These are phyloP conservation scores for Westerdykella aurantiaca DNA, from an alignment of 2,329 filamentous ascomycete genomes.

Conservation along the genomic window DNA sequence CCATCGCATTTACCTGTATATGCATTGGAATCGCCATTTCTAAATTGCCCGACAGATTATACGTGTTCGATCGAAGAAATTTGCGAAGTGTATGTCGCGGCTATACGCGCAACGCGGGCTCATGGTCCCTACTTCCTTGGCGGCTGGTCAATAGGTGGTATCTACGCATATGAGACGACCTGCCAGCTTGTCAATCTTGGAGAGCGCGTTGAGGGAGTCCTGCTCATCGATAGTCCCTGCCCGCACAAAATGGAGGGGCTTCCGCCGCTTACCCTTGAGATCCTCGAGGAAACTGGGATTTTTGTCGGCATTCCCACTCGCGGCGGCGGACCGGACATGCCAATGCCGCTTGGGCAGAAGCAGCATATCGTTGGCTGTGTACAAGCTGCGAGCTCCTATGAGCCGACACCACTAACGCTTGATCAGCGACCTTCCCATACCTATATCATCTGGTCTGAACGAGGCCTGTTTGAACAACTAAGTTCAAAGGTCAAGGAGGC, in stretches of 20 bases:
- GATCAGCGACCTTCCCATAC: too few species aligned
- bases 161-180: conserved; percentile 31
- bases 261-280: not conserved
- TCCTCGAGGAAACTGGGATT: too few species aligned
- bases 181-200: not conserved
- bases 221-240: not conserved
- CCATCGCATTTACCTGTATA: not conserved
- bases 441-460: too few species aligned
- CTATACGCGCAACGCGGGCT: conserved; percentile 16
- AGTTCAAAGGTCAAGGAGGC: too few species aligned
- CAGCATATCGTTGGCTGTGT: too few species aligned
- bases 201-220: not conserved
- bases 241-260: not conserved
- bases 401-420: too few species aligned
- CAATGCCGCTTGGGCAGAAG: too few species aligned
- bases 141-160: conserved; percentile 37
- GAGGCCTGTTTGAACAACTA: too few species aligned
- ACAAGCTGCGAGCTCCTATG: too few species aligned
- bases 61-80: not conserved
- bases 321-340: too few species aligned
- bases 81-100: not conserved
- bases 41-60: not conserved
- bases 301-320: too few species aligned
- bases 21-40: not conserved
- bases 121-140: conserved; percentile 36